Evolutionary conservation across 805 yeast genomes (phyloP).

Genomic region (Spathaspora boniae): DNA sequence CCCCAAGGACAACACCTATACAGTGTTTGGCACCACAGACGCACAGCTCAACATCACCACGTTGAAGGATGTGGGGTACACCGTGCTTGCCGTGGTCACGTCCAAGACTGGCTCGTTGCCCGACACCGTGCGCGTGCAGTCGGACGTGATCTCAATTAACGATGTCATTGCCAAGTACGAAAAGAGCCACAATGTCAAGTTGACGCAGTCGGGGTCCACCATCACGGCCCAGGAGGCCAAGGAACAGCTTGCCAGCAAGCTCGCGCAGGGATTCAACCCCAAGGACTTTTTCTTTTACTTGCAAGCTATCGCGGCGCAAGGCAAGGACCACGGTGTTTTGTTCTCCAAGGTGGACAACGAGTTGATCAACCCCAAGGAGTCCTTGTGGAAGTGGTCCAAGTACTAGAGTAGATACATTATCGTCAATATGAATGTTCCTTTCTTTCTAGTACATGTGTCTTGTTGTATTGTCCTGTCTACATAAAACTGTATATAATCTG

Average conservation of each 20-base stretch:
- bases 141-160: slow-evolving; percentile 37
- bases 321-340: slow-evolving; percentile 18
- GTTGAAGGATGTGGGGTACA: slow-evolving; percentile 42
- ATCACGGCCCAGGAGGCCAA: slow-evolving; percentile 24
- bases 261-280: slow-evolving; percentile 24
- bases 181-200: slow-evolving; percentile 24
- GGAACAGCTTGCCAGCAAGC: slow-evolving; percentile 6
- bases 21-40: slow-evolving; percentile 39
- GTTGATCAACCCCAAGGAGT: slow-evolving; percentile 34
- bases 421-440: neutral
- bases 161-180: slow-evolving; percentile 41
- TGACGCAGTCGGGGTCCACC: slow-evolving; percentile 17
- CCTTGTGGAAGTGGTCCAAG: slow-evolving; percentile 35
- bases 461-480: too few relatives aligned
- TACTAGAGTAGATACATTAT: slow-evolving; percentile 11
- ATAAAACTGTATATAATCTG: too few relatives aligned
- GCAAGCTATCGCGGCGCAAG: slow-evolving; percentile 16
- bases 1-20: slow-evolving; percentile 28
- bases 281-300: slow-evolving; percentile 38
- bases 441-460: neutral
- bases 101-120: slow-evolving; percentile 35
- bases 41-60: slow-evolving; percentile 32
- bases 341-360: slow-evolving; percentile 25
- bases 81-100: slow-evolving; percentile 40
- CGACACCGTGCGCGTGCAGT: slow-evolving; percentile 39